Evolutionary conservation across 495 filamentous ascomycete species (phyloP), one percentile per base, ranked within the genome.

Genomic region (Neurospora cerealis): DNA sequence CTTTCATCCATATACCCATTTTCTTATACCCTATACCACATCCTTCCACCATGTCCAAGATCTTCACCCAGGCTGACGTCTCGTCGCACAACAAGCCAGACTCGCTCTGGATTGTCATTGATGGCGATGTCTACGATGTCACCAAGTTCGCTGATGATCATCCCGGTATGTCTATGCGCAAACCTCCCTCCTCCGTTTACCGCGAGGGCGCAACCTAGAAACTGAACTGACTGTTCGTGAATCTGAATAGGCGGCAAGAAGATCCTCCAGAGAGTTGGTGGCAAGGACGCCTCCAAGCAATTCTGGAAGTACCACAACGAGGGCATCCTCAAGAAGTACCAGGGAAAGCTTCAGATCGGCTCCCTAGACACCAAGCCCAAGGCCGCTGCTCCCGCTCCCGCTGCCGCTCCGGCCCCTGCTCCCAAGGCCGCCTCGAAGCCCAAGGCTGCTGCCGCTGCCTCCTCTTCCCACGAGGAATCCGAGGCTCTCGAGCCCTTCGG

Each of bases 251-350:
- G 95, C 83, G 95, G 96, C 78, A 97, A 98, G 89, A 99, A 98
- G 86, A 99, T 99, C 81, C 90, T 99, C 72, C 90, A 93, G 77
- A 87, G 95, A 73, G 94, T 98, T 19, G 96, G 90, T 66, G 96
- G 96, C 77, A 99, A 98, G 81, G 96, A 99, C 77, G 96, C 96
- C 21, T 95, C 93, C 36, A 95, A 96, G 83, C 96, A 97, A 80
- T 99, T 99, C 86, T 99, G 96, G 96, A 99, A 98, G 84, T 98
- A 99, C 82, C 96, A 99, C 87, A 99, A 97, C 78, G 87, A 88
- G 78, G 88, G 91, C 71, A 93, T 98, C 75, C 87, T 98, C 77
- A 98, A 98, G 86, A 99, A 98, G 82, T 98, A 94, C 87, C 91
- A 96, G 84, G 83, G 88, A 37, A 86, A 93, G 81, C 89, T 99